These are phyloP conservation scores for Aspergillus brunneoviolaceus DNA, from an alignment of 2,329 filamentous ascomycete species.

Conservation along the genomic window DNA sequence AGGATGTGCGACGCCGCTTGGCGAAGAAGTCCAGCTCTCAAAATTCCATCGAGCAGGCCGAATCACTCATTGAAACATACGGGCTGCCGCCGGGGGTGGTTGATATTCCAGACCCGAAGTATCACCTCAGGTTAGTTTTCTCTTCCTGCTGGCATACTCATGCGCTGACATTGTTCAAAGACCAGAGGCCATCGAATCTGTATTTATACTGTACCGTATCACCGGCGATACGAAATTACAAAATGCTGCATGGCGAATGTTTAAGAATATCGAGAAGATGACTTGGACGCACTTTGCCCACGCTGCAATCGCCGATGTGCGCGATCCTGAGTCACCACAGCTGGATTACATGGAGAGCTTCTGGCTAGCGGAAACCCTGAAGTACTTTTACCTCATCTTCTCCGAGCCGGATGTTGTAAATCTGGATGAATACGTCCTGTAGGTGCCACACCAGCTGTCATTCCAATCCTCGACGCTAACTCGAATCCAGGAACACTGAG, in stretches of 20 bases:
- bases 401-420: constrained; percentile 41
- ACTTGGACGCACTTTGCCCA: constrained; percentile 46
- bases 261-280: constrained; percentile 46
- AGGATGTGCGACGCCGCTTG: constrained; percentile 25
- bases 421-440: constrained; percentile 47
- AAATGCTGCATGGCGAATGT: constrained; percentile 53
- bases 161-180: constrained; percentile 19
- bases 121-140: constrained; percentile 31
- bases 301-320: constrained; percentile 46
- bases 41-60: constrained; percentile 14
- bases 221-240: constrained; percentile 53
- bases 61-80: constrained; percentile 20
- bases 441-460: constrained; percentile 18
- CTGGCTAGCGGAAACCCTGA: constrained; percentile 48
- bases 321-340: constrained; percentile 26
- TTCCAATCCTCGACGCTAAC: constrained; percentile 1
- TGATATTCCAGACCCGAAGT: constrained; percentile 27
- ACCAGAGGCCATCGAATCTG: constrained; percentile 61
- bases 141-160: background rate
- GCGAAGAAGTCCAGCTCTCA: constrained; percentile 15
- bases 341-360: constrained; percentile 47
- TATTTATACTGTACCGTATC: constrained; percentile 61
- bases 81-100: constrained; percentile 30
- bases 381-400: constrained; percentile 49
- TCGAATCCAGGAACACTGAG: constrained; percentile 38